Conservation (phyloP, 805 yeast genomes). For the Spathaspora arborariae region DNA sequence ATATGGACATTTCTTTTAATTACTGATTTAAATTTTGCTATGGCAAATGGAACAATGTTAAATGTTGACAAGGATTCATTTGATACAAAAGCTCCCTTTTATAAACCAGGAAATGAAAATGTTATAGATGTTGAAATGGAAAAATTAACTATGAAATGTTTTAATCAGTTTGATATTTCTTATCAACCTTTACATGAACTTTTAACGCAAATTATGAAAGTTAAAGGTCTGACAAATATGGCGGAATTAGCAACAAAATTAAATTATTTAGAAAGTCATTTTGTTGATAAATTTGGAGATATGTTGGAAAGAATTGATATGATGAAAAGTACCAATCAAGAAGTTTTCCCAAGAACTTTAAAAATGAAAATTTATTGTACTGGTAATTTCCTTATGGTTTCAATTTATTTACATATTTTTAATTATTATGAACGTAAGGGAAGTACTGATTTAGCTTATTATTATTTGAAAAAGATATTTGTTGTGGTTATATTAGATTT, state of each 20-base stretch:
- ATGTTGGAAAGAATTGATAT: slow-evolving; percentile 22
- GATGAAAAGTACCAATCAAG: slow-evolving; percentile 9
- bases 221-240: slow-evolving; percentile 18
- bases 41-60: slow-evolving; percentile 29
- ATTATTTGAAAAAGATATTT: slow-evolving; percentile 28
- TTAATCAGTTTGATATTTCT: slow-evolving; percentile 23
- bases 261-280: slow-evolving; percentile 30
- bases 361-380: slow-evolving; percentile 22
- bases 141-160: slow-evolving; percentile 24
- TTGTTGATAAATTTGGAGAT: slow-evolving; percentile 27
- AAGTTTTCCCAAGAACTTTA: slow-evolving; percentile 5
- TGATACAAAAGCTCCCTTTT: slow-evolving; percentile 29
- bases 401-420: slow-evolving; percentile 32
- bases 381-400: slow-evolving; percentile 22
- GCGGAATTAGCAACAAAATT: slow-evolving; percentile 20
- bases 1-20: slow-evolving; percentile 47
- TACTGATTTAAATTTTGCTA: slow-evolving; percentile 29
- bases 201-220: slow-evolving; percentile 15
- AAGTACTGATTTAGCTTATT: slow-evolving; percentile 27
- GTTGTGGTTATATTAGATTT: slow-evolving; percentile 24
- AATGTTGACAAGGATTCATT: slow-evolving; percentile 23
- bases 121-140: slow-evolving; percentile 37
- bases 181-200: slow-evolving; percentile 25
- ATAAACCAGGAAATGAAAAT: slow-evolving; percentile 33
- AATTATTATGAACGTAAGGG: slow-evolving; percentile 34